Base-by-base conservation (phyloP, 768 basidiomycete species). In the Podaxis rugospora region DNA sequence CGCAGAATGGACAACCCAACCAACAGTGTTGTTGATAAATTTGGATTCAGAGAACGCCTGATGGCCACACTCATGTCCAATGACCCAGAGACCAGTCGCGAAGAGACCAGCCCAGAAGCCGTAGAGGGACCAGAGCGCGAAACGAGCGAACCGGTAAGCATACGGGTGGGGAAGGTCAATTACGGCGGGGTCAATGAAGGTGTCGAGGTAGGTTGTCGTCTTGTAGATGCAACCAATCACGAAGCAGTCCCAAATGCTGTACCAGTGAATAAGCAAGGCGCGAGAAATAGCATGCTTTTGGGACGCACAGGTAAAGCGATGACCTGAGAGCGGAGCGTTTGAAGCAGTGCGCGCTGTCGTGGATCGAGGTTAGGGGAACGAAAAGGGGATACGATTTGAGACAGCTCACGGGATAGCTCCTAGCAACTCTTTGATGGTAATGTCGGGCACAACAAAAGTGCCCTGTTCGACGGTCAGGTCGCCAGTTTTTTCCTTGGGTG, bases 21-120 rank as follows among this genome's bases (percentile, higher is more conserved):
- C 96, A 59, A 95, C 91, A 49, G 85, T 75, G 80, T 98, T 92
- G 80, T 98, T 98, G 75, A 97, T 81, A 32, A 79, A 71, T 78
- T 95, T 96, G 56, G 88, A 95, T 65, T 94, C 88, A 1, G 95
- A 98, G 80, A 93, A 99, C 0, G 92, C 91, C 73, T 96, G 94
- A 73, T 99, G 96, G 32, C 96, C 96, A 67, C 93, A 95, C 75
- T 98, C 95, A 70, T 96, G 94, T 50, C 89, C 95, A 62, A 96
- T 78, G 65, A 95, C 89, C 96, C 96, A 98, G 55, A 98, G 78
- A 62, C 96, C 96, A 18, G 95, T 98, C 4, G 81, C 88, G 62
- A 94, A 90, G 32, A 96, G 84, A 57, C 96, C 95, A 4, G 88
- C 76, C 70, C 82, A 83, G 76, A 96, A 90, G 32, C 86, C 81